Evolutionary conservation across 176 grass and related monocot species (phyloP).

Genomic region (Eleusine coracana): DNA sequence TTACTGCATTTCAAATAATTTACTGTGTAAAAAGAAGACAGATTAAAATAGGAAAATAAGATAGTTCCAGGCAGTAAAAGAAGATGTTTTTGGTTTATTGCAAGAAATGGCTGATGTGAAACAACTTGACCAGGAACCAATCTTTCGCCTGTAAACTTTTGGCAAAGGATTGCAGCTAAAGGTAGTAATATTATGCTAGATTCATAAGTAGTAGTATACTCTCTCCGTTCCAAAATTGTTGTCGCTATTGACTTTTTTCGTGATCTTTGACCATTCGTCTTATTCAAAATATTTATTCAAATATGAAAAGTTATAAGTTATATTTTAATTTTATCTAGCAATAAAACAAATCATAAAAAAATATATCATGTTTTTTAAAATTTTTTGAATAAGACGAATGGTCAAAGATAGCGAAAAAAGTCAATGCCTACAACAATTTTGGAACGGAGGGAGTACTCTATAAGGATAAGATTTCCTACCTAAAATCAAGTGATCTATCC

Average conservation of each 20-base stretch:
- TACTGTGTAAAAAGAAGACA: constrained; percentile 5
- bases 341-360: too few species aligned
- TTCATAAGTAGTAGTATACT: background rate
- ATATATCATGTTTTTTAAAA: too few species aligned
- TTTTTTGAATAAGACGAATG: too few species aligned
- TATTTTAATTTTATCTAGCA: too few species aligned
- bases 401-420: too few species aligned
- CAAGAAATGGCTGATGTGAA: background rate
- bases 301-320: too few species aligned
- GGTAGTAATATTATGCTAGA: background rate
- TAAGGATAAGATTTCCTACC: background rate
- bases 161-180: background rate
- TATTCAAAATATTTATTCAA: too few species aligned
- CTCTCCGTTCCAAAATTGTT: too few species aligned
- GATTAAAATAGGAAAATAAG: background rate
- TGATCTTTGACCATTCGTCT: too few species aligned
- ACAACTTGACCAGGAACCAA: background rate
- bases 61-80: background rate
- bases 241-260: too few species aligned
- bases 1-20: background rate
- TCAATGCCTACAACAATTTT: too few species aligned
- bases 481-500: background rate
- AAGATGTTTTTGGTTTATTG: constrained; percentile 1
- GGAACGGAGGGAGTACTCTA: too few species aligned
- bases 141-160: background rate